phyloP scores from a whole-genome alignment of 371 early-diverging fungal genomes.

The Haplosporangium sp. region DNA sequence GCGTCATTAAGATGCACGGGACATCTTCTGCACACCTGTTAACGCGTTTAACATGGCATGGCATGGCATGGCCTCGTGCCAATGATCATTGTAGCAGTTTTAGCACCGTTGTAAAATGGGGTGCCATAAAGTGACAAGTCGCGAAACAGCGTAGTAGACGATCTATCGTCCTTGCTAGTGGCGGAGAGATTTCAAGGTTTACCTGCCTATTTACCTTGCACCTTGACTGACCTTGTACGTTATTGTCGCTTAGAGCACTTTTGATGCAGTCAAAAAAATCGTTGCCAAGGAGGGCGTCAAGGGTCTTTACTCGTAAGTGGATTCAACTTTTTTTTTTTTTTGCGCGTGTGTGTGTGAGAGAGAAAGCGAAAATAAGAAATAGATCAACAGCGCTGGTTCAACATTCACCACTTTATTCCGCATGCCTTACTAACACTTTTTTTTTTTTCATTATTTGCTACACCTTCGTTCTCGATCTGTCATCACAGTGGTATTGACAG shows the following conservation, averaged over 20 bases:
- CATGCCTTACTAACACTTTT: slow-evolving; percentile 4
- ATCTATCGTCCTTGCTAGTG: too few relatives aligned
- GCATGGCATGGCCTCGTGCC: too few relatives aligned
- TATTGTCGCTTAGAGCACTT: slow-evolving; percentile 60
- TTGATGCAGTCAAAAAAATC: slow-evolving; percentile 88
- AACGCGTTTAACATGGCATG: too few relatives aligned
- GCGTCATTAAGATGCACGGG: too few relatives aligned
- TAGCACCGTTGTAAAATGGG: neutral
- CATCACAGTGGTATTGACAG: slow-evolving; percentile 88
- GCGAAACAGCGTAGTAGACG: too few relatives aligned
- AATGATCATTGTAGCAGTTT: neutral
- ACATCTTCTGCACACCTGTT: too few relatives aligned
- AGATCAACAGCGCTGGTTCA: neutral
- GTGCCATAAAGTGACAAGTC: slow-evolving; percentile 29
- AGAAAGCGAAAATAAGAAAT: neutral
- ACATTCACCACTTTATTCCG: neutral
- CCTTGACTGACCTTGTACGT: too few relatives aligned
- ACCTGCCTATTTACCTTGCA: neutral
- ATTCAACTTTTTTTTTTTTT: neutral
- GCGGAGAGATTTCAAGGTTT: too few relatives aligned
- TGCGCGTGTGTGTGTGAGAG: too few relatives aligned
- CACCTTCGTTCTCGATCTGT: neutral
- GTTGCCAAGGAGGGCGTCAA: slow-evolving; percentile 87
- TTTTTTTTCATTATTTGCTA: neutral
- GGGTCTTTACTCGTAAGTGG: slow-evolving; percentile 90